Evolutionary conservation across 352 stramenopile species (phyloP).

Genomic region (Globisporangium paddicum): DNA sequence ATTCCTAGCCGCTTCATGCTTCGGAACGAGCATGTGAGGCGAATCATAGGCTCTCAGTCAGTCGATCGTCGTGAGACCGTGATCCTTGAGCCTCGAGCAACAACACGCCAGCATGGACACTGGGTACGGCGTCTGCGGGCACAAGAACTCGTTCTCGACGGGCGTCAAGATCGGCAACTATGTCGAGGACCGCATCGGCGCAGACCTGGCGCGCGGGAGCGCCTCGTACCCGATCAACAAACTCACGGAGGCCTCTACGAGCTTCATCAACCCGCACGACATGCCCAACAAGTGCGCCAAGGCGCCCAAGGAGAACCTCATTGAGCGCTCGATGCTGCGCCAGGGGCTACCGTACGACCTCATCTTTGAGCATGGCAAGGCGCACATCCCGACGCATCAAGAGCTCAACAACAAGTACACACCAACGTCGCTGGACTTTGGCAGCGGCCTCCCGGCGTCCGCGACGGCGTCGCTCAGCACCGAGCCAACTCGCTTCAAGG

Average conservation of each 20-base stretch:
- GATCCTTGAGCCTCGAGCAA: neutral
- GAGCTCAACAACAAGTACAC: slow-evolving; percentile 55
- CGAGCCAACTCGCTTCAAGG: slow-evolving; percentile 25
- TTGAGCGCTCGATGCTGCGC: slow-evolving; percentile 43
- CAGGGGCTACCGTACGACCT: slow-evolving; percentile 65
- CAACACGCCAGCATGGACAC: slow-evolving; percentile 25
- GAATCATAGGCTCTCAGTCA: neutral
- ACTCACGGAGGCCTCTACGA: slow-evolving; percentile 44
- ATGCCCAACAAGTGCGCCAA: slow-evolving; percentile 56
- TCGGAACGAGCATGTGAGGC: neutral
- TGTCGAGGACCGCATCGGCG: slow-evolving; percentile 75
- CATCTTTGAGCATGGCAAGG: slow-evolving; percentile 62
- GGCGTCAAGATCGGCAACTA: slow-evolving; percentile 80
- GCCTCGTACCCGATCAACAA: slow-evolving; percentile 33
- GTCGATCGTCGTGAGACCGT: neutral
- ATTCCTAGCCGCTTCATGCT: neutral
- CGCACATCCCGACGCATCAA: slow-evolving; percentile 30
- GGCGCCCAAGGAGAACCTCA: slow-evolving; percentile 42
- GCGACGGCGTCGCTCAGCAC: slow-evolving; percentile 22
- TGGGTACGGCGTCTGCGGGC: slow-evolving; percentile 71
- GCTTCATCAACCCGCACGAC: slow-evolving; percentile 42
- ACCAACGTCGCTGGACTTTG: slow-evolving; percentile 52
- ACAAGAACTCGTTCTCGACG: slow-evolving; percentile 81
- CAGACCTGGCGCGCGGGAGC: slow-evolving; percentile 33
- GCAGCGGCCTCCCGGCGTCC: slow-evolving; percentile 18